Conservation (phyloP, 148 eudicot species). For the Spergularia marina region DNA sequence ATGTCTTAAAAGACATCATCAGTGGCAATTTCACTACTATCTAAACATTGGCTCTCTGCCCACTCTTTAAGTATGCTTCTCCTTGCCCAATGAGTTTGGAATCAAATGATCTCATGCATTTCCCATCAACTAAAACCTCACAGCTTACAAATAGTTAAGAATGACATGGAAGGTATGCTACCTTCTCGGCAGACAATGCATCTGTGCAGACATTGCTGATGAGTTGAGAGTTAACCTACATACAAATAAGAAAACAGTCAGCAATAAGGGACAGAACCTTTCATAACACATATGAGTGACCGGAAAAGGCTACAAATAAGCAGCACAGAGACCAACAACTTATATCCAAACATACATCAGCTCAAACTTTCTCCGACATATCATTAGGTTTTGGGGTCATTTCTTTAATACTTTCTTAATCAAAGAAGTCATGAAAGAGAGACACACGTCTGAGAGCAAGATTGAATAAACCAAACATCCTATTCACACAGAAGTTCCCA, state of each 20-base stretch:
- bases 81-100: not conserved
- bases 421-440: no score
- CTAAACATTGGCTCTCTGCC: not conserved
- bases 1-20: not conserved
- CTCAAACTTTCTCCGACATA: not conserved
- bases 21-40: not conserved
- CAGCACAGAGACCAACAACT: not conserved
- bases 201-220: conserved; percentile 98
- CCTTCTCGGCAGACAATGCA: conserved; percentile 99
- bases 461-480: not conserved
- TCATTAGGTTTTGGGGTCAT: not conserved
- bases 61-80: not conserved
- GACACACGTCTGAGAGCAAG: not conserved
- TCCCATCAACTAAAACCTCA: not conserved
- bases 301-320: not conserved
- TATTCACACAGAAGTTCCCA: not conserved
- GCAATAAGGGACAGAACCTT: not conserved
- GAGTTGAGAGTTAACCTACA: conserved; percentile 94
- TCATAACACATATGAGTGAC: not conserved
- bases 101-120: not conserved
- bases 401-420: not conserved
- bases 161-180: conserved; percentile 28
- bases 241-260: conserved; percentile 20
- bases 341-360: not conserved
- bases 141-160: not conserved